Base-by-base conservation (phyloP, 306 rosid genomes). In the Glycine tomentella region DNA sequence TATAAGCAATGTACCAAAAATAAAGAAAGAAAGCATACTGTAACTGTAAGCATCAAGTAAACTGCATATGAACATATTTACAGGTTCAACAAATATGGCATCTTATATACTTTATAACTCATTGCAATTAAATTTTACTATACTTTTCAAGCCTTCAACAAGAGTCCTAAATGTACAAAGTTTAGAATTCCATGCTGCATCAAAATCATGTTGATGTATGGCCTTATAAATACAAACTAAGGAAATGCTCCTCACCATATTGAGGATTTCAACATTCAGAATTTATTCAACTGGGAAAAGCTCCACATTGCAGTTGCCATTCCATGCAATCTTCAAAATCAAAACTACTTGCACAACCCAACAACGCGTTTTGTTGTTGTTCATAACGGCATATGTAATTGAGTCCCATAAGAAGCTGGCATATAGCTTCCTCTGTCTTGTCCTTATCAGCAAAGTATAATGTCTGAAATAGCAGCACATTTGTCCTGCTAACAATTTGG, bases 371-470 rank as follows among this genome's bases (percentile, higher is more conserved):
- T 51, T 95, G 98, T 83, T 95, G 99, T 63, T 92, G 98, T 81
- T 95, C 99, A 34, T 95, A 95, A 8, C 94, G 98, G 36, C 98
- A 95, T 45, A 95, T 93, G 84, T 95, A 95, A 84, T 93, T 95
- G 87, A 95, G 84, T 40, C 99, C 99, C 3, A 91, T 90, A 72
- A 95, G 97, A 80, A 93, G 94, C 79, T 90, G 87, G 65, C 97
- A 93, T 11, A 95, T 84, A 9, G 94, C 93, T 20, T 91, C 96
- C 90, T 95, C 99, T 0, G 97, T 86, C 88, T 91, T 92, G 72
- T 81, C 84, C 80, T 90, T 84, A 75, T 95, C 97, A 59, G 97
- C 97, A 34, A 95, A 95, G 79, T 89, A 92, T 14, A 95, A 71
- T 6, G 99, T 93, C 88, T 93, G 98, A 71, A 91, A 92, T 50